Base-by-base conservation (phyloP, 306 rosid species). In the Gleditsia sinensis region DNA sequence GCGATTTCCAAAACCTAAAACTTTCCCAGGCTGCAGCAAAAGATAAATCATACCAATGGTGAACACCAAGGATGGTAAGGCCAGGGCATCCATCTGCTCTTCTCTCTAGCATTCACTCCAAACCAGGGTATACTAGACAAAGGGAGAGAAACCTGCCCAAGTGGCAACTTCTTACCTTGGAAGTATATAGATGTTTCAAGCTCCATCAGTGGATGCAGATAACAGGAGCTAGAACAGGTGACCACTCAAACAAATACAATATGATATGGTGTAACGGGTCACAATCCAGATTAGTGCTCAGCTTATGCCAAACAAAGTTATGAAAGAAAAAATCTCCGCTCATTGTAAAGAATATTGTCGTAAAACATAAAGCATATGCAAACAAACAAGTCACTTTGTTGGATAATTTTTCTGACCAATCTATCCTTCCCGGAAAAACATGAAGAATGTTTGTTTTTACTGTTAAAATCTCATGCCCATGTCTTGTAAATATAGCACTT, bases 1-100 rank as follows among this genome's bases (percentile, higher is more conserved):
- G 61, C 46, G 42, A 36, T 56, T 14, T 33, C 9, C 45, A 27
- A 6, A 72, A 55, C 64, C 53, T 71, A 12, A 34, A 55, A 46
- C 68, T 53, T 67, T 37, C 50, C 72, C 71, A 46, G 2, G 39
- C 57, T 67, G 37, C 19, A 80, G 75, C 32, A 46, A 25, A 73
- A 48, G 67, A 57, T 56, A 74, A 57, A 60, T 64, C 85, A 81
- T 84, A 80, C 85, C 85, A 67, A 74, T 57, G 43, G 51, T 4
- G 36, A 61, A 55, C 28, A 67, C 63, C 81, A 48, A 64, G 64
- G 78, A 63, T 11, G 49, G 59, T 23, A 33, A 57, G 39, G 71
- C 66, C 59, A 63, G 27, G 16, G 55, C 67, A 71, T 60, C 66
- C 43, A 78, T 62, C 86, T 46, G 78, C 56, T 75, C 77, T 75